These are phyloP conservation scores for Wickerhamiella pararugosa DNA, from an alignment of 1,139 yeast species.

Conservation along the genomic window DNA sequence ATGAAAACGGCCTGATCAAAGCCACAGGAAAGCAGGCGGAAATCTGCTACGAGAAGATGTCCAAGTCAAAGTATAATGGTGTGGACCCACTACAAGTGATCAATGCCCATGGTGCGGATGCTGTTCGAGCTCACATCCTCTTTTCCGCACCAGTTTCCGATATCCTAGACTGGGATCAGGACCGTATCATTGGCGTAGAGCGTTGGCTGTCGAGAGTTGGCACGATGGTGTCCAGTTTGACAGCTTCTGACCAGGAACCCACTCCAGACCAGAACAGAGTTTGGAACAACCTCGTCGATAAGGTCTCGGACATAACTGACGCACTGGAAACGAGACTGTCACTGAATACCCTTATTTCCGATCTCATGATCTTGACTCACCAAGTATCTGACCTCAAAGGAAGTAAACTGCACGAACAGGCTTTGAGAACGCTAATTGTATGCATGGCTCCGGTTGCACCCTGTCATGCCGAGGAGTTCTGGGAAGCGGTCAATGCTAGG, in stretches of 20 bases:
- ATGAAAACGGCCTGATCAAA: constrained; percentile 37
- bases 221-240: constrained; percentile 27
- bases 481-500: constrained; percentile 33
- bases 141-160: constrained; percentile 86
- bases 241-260: constrained; percentile 16
- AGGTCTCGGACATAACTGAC: constrained; percentile 36
- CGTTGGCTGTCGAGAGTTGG: constrained; percentile 54
- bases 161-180: constrained; percentile 77
- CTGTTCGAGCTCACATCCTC: constrained; percentile 83
- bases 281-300: constrained; percentile 35
- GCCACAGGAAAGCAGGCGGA: constrained; percentile 38
- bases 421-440: constrained; percentile 39
- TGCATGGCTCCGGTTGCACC: constrained; percentile 69
- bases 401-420: constrained; percentile 25
- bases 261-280: constrained; percentile 36
- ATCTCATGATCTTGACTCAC: constrained; percentile 74
- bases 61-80: constrained; percentile 88
- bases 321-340: constrained; percentile 48
- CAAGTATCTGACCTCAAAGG: constrained; percentile 30
- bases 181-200: constrained; percentile 70
- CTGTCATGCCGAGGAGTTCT: constrained; percentile 65
- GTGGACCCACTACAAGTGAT: constrained; percentile 79
- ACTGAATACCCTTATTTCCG: constrained; percentile 75
- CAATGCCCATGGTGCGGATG: constrained; percentile 76
- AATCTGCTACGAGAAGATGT: constrained; percentile 76